These are phyloP conservation scores for Arthroderma sp. DNA, from an alignment of 2,329 filamentous ascomycete species.

Conservation along the genomic window DNA sequence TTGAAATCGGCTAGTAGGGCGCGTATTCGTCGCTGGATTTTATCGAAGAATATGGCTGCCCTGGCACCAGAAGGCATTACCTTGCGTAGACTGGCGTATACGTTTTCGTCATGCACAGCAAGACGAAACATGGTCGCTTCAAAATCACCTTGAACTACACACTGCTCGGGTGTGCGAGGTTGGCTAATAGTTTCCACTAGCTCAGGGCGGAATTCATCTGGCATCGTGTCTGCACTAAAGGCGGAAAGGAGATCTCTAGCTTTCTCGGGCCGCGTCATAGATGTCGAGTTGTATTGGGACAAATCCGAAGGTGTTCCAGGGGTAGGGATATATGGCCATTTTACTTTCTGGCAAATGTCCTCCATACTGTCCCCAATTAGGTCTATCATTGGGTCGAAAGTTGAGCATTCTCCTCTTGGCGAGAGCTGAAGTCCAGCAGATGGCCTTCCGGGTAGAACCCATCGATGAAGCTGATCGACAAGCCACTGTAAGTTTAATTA, in stretches of 20 bases:
- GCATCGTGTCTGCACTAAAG: conserved; percentile 30
- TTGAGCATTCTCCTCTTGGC: conserved; percentile 23
- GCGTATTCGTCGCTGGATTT: conserved; percentile 27
- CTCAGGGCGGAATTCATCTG: conserved; percentile 33
- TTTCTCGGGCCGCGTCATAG: conserved; percentile 29
- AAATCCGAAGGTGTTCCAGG: conserved; percentile 12
- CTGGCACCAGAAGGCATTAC: conserved; percentile 33
- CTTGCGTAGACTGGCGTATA: conserved; percentile 32
- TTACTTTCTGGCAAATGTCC: conserved; percentile 22
- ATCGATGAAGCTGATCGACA: conserved; percentile 30
- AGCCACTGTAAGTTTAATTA: conserved; percentile 25
- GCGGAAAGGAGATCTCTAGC: conserved; percentile 37
- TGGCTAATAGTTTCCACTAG: conserved; percentile 27
- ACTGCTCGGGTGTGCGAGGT: conserved; percentile 29
- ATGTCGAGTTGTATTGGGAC: conserved; percentile 7
- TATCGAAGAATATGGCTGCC: conserved; percentile 35
- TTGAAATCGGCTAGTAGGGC: conserved; percentile 30
- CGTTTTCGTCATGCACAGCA: conserved; percentile 34
- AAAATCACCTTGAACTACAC: conserved; percentile 35
- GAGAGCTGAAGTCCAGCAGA: conserved; percentile 22
- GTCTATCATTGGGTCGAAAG: conserved; percentile 23
- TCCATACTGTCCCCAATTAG: conserved; percentile 25
- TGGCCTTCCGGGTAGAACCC: conserved; percentile 22
- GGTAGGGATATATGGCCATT: conserved; percentile 26
- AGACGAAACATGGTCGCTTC: conserved; percentile 36